phyloP scores from a whole-genome alignment of 108 stramenopile genomes.

The Pseudonitzschia multiseries region DNA sequence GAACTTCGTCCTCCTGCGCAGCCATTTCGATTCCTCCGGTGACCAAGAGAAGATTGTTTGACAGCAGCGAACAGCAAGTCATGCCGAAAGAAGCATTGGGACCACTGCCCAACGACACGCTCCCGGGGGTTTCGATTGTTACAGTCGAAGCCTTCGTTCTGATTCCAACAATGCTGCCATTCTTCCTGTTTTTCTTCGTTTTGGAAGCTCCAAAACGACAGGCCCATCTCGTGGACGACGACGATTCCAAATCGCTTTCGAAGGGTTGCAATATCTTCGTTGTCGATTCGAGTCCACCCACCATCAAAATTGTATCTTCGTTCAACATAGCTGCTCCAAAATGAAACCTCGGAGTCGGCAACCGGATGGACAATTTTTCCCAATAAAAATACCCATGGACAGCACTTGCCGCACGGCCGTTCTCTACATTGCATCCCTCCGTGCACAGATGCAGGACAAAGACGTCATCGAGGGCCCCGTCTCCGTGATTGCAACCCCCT shows the following conservation, averaged over 20 bases:
- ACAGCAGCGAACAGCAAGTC: slow-evolving; percentile 11
- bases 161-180: neutral
- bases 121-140: neutral
- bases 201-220: neutral
- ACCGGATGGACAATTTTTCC: neutral
- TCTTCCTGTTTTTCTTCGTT: neutral
- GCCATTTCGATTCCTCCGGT: neutral
- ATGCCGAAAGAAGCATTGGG: neutral
- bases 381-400: neutral
- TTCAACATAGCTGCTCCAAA: neutral
- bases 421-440: neutral
- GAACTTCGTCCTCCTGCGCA: neutral
- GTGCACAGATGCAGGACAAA: slow-evolving; percentile 22
- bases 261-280: slow-evolving; percentile 11
- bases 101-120: neutral
- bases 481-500: slow-evolving; percentile 10
- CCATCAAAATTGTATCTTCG: neutral
- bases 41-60: slow-evolving; percentile 4
- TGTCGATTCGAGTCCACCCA: slow-evolving; percentile 22
- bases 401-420: neutral
- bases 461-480: slow-evolving; percentile 31
- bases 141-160: neutral
- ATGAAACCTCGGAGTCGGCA: slow-evolving; percentile 25
- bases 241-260: neutral
- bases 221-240: neutral